A percentile compares a stretch with the other conserved stretches of the same genome.
phyloP scores from a whole-genome alignment of 2,329 filamentous ascomycete genomes.

The Cladophialophora chaetospira region DNA sequence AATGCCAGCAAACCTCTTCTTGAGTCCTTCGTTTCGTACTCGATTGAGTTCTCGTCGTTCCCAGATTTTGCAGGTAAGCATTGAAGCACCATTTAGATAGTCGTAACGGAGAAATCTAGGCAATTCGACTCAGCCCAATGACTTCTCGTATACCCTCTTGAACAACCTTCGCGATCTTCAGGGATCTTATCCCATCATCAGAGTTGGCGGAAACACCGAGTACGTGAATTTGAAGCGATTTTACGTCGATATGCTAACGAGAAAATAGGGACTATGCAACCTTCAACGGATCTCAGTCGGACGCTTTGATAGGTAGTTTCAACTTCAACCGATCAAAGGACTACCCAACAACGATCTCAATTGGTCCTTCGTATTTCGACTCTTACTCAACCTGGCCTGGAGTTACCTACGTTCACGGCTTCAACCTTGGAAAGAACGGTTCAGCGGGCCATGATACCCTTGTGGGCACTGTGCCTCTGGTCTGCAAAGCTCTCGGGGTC shows the following conservation, averaged over 20 bases:
- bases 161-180: slow-evolving; percentile 58
- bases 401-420: slow-evolving; percentile 62
- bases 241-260: not conserved
- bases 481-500: slow-evolving; percentile 56
- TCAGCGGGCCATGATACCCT: slow-evolving; percentile 56
- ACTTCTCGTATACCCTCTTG: slow-evolving; percentile 62
- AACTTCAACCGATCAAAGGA: slow-evolving; percentile 55
- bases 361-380: slow-evolving; percentile 65
- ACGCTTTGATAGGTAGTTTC: slow-evolving; percentile 56
- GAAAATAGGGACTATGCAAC: slow-evolving; percentile 57
- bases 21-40: slow-evolving; percentile 55
- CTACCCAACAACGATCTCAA: slow-evolving; percentile 62
- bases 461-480: slow-evolving; percentile 57
- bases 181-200: slow-evolving; percentile 61
- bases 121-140: slow-evolving; percentile 58
- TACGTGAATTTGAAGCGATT: not conserved
- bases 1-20: slow-evolving; percentile 32
- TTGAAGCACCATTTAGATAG: slow-evolving; percentile 1
- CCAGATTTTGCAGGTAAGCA: slow-evolving; percentile 53
- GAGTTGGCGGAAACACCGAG: slow-evolving; percentile 69
- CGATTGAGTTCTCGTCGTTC: slow-evolving; percentile 56
- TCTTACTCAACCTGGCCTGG: slow-evolving; percentile 61
- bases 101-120: slow-evolving; percentile 39
- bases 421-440: slow-evolving; percentile 60
- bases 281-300: slow-evolving; percentile 56